These are phyloP conservation scores for Anastatica hierochuntica DNA, from an alignment of 345 rosid genomes.

Conservation along the genomic window DNA sequence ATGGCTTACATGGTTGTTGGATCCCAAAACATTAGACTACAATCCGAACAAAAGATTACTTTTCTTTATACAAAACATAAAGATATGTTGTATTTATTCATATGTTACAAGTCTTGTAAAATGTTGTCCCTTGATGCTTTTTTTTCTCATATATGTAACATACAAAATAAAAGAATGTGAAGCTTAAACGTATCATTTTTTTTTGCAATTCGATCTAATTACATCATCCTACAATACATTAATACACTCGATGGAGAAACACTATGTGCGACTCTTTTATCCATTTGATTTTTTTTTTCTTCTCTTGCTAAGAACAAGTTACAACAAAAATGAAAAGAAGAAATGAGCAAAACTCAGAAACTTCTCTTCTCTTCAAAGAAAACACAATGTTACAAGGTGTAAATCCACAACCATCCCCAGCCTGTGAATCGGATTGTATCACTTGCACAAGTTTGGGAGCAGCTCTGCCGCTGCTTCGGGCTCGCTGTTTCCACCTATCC, in stretches of 20 bases:
- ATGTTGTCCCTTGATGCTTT: neutral
- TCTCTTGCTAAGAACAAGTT: neutral
- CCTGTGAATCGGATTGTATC: conserved; percentile 16
- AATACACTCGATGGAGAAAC: neutral
- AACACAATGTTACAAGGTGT: conserved; percentile 21
- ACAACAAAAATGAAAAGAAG: conserved; percentile 5
- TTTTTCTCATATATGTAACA: conserved; percentile 9
- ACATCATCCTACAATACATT: conserved; percentile 5
- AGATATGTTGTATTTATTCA: neutral
- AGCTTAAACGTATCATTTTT: too few relatives aligned
- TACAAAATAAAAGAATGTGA: conserved; percentile 1
- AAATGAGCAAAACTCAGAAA: conserved; percentile 1
- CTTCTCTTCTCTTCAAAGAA: conserved; percentile 25
- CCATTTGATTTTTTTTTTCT: neutral
- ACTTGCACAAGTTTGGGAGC: conserved; percentile 13
- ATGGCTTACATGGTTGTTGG: conserved; percentile 97
- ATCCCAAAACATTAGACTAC: conserved; percentile 38
- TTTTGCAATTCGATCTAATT: neutral
- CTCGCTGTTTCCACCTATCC: conserved; percentile 38
- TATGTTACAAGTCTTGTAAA: conserved; percentile 12
- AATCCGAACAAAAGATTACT: conserved; percentile 2
- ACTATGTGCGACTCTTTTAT: neutral
- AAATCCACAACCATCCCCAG: conserved; percentile 26
- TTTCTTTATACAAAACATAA: conserved; percentile 1
- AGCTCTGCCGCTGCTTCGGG: conserved; percentile 34